Percentiles rank a stretch among this genome's conserved stretches.
Conservation (phyloP, 805 yeast genomes). For the Tetrapisispora iriomotensis region DNA sequence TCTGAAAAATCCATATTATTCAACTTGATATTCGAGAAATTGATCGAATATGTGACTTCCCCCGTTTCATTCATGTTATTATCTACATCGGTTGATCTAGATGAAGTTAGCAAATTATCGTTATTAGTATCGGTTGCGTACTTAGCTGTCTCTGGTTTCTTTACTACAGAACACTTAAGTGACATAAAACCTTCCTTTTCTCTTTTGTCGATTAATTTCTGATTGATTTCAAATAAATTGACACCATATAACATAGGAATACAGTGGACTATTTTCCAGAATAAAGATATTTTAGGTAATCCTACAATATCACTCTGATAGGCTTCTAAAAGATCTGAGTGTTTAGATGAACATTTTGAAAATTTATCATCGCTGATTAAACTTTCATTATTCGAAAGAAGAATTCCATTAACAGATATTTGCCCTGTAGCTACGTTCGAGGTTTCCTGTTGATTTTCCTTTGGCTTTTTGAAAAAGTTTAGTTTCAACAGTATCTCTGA, state of each 20-base stretch:
- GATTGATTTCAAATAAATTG: conserved; percentile 27
- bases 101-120: background rate
- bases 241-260: conserved; percentile 27
- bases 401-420: too few species aligned
- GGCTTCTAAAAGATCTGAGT: background rate
- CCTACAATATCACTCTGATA: background rate
- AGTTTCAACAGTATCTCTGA: background rate
- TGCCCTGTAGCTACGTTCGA: too few species aligned
- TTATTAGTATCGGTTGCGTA: conserved; percentile 1
- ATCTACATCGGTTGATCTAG: background rate
- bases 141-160: too few species aligned
- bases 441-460: too few species aligned
- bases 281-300: conserved; percentile 11
- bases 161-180: too few species aligned
- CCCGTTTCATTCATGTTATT: background rate
- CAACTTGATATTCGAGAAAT: background rate
- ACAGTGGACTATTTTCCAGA: conserved; percentile 21
- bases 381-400: too few species aligned
- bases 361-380: too few species aligned
- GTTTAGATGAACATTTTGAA: conserved; percentile 2
- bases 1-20: conserved; percentile 2
- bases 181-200: too few species aligned
- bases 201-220: too few species aligned
- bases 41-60: background rate
- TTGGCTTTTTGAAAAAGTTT: too few species aligned